Evolutionary conservation across 148 eudicot genomes (phyloP).

Genomic region (Selenicereus undatus): DNA sequence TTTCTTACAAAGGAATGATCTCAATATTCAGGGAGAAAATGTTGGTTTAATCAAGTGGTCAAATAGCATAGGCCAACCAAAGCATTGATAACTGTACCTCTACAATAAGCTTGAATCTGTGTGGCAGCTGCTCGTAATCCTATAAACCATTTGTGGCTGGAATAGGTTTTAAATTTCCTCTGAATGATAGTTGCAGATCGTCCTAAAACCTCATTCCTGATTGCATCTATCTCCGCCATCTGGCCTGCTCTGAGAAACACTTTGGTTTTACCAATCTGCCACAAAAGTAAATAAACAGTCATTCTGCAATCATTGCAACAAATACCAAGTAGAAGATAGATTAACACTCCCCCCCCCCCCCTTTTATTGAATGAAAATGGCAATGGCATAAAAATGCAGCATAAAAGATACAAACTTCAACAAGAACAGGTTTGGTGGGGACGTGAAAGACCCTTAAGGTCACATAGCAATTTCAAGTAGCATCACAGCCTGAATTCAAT

Average conservation of each 20-base stretch:
- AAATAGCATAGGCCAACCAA: not conserved
- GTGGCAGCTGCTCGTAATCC: conserved; percentile 46
- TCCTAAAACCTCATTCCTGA: conserved; percentile 68
- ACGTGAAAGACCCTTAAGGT: not conserved
- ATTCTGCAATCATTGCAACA: not conserved
- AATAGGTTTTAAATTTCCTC: conserved; percentile 54
- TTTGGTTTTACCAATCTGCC: conserved; percentile 90
- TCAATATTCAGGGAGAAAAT: not conserved
- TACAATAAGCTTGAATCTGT: conserved; percentile 60
- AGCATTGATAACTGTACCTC: conserved; percentile 49
- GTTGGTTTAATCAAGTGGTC: not conserved
- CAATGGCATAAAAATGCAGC: not conserved
- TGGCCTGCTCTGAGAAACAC: conserved; percentile 98
- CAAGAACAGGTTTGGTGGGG: not conserved
- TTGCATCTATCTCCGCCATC: conserved; percentile 93
- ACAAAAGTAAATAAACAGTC: conserved; percentile 16
- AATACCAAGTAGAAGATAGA: not conserved
- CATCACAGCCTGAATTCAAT: not conserved
- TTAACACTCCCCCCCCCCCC: not conserved
- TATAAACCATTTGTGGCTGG: conserved; percentile 45
- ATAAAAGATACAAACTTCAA: not conserved
- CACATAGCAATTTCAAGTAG: not conserved
- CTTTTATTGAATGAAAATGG: not conserved
- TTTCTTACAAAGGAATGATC: not conserved
- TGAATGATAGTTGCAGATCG: conserved; percentile 79